A percentile compares a stretch with the other conserved stretches of the same genome.
Evolutionary conservation across 2,329 filamentous ascomycete species (phyloP).

Genomic region (Microsporum ferrugineum): DNA sequence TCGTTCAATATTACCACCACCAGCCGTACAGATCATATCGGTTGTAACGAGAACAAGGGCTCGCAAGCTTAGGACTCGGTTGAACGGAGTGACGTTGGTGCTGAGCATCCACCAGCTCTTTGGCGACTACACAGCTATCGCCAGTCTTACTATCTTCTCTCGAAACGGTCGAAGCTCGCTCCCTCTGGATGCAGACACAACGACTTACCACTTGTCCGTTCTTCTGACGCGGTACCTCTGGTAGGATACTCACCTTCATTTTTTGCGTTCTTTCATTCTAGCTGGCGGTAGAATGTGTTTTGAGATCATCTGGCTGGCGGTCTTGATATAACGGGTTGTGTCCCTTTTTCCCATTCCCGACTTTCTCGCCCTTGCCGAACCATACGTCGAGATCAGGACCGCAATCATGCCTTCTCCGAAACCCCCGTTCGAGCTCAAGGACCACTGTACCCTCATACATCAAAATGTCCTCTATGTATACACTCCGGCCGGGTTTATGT

Average conservation of each 20-base stretch:
- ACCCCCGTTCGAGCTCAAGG: conserved; percentile 57
- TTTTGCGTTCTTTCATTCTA: not conserved
- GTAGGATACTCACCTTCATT: not conserved
- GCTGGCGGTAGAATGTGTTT: not conserved
- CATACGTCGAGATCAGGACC: not conserved
- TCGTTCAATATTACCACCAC: not conserved
- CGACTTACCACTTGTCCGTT: not conserved
- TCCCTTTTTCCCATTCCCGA: not conserved
- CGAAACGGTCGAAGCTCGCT: not conserved
- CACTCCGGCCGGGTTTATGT: conserved; percentile 62
- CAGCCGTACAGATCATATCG: not conserved
- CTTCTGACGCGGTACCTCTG: not conserved
- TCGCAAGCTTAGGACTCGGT: not conserved
- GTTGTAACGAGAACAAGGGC: not conserved
- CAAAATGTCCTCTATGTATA: conserved; percentile 78
- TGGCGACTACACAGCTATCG: not conserved
- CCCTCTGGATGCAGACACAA: not conserved
- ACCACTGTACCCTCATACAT: conserved; percentile 71
- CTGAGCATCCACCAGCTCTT: not conserved
- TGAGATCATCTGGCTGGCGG: not conserved
- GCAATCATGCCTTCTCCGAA: conserved; percentile 57
- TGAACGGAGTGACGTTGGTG: not conserved
- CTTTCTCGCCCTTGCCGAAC: not conserved
- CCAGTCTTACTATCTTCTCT: not conserved
- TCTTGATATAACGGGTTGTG: not conserved